Evolutionary conservation across 2,329 filamentous ascomycete species (phyloP).

Genomic region (Sporothrix curviconia): DNA sequence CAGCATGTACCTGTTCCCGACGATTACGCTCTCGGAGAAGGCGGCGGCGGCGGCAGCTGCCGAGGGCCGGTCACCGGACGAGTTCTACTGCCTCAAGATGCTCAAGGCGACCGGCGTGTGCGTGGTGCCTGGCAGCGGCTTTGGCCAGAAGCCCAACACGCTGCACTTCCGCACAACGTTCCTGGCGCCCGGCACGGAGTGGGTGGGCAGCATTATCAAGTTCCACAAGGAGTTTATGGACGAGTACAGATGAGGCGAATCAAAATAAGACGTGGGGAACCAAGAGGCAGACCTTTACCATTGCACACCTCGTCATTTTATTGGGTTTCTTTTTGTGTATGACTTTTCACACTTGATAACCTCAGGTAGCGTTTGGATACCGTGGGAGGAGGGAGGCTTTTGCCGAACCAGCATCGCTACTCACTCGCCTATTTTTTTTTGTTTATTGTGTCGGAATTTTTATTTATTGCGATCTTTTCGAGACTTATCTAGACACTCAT

Average conservation of each 20-base stretch:
- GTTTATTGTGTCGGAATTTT: neutral
- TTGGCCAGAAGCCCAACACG: constrained; percentile 86
- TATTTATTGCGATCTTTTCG: neutral
- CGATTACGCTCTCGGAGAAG: constrained; percentile 71
- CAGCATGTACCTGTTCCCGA: constrained; percentile 98
- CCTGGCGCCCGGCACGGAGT: constrained; percentile 90
- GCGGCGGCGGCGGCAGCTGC: constrained; percentile 68
- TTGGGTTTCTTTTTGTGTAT: neutral
- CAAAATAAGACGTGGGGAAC: neutral
- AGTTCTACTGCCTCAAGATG: constrained; percentile 88
- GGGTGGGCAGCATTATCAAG: constrained; percentile 77
- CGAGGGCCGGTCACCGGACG: constrained; percentile 71
- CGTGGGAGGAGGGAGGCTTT: neutral
- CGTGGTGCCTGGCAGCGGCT: constrained; percentile 85
- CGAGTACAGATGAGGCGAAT: constrained; percentile 52
- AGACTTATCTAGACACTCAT: neutral
- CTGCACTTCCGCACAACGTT: constrained; percentile 96
- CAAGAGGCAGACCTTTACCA: neutral
- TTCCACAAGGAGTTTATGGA: constrained; percentile 92
- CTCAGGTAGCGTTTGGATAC: neutral
- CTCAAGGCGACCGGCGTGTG: constrained; percentile 94
- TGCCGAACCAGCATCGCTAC: neutral
- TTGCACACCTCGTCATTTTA: neutral
- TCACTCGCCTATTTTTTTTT: constrained; percentile 4
- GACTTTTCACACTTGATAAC: neutral